phyloP scores from a whole-genome alignment of 2,329 filamentous ascomycete genomes.

The Colletotrichum tamarilloi region DNA sequence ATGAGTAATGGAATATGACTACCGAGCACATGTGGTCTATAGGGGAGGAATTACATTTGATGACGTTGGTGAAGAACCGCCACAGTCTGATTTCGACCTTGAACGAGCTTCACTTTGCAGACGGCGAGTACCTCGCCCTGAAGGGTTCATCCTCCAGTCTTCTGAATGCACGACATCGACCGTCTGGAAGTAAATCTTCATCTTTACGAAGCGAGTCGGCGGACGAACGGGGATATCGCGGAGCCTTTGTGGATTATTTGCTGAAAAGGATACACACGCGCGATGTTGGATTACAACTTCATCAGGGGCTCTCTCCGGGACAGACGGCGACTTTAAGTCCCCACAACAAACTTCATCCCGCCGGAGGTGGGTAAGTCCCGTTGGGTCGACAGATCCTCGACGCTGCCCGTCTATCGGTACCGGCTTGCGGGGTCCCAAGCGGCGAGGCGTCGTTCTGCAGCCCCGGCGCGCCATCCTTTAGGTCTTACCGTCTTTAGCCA shows the following conservation, averaged over 20 bases:
- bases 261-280: too few species aligned
- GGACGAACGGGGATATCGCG: not conserved
- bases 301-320: too few species aligned
- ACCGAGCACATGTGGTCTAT: not conserved
- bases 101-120: not conserved
- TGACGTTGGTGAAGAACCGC: not conserved
- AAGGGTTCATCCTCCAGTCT: not conserved
- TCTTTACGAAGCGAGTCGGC: not conserved
- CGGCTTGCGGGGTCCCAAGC: not conserved
- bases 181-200: not conserved
- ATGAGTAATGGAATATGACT: too few species aligned
- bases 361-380: not conserved
- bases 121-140: not conserved
- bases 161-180: not conserved
- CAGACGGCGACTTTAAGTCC: not conserved
- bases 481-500: too few species aligned
- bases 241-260: not conserved
- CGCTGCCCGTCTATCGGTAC: not conserved
- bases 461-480: not conserved
- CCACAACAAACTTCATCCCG: not conserved
- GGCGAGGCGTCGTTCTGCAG: not conserved
- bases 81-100: not conserved
- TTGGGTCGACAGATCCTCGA: not conserved
- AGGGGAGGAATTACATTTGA: not conserved
- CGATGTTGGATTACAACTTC: too few species aligned